Percentiles rank a stretch among this genome's conserved stretches.
Conservation (phyloP, 2,329 filamentous ascomycete genomes). For the Cladosporium sp. region DNA sequence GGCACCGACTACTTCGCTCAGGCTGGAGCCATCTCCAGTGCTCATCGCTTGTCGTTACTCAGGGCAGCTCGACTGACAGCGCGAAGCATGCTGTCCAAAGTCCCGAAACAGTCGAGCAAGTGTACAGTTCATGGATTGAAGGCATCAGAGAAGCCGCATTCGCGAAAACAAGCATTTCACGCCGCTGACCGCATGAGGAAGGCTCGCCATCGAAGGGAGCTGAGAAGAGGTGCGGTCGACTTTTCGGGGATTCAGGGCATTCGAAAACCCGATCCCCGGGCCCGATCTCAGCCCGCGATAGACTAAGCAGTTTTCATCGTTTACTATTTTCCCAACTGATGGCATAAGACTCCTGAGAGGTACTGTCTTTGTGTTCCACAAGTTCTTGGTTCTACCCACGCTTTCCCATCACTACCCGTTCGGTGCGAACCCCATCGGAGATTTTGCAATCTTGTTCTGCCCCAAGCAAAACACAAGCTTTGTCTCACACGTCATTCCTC, state of each 20-base stretch:
- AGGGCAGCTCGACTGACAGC: no score
- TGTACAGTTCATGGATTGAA: no score
- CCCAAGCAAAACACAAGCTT: slow-evolving; percentile 10
- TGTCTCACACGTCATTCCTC: slow-evolving; percentile 7
- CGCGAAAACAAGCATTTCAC: background rate
- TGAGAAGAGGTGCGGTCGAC: background rate
- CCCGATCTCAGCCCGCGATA: slow-evolving; percentile 2
- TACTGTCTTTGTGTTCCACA: no score
- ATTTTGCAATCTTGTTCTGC: background rate
- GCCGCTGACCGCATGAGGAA: background rate
- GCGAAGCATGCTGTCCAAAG: no score
- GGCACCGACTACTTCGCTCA: no score
- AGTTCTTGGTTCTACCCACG: no score
- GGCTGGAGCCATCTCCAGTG: no score
- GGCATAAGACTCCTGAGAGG: no score
- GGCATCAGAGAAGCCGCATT: background rate
- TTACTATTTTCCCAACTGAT: background rate
- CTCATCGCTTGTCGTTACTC: no score
- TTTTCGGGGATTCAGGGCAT: background rate
- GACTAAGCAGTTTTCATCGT: background rate
- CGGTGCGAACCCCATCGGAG: background rate
- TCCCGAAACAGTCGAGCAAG: no score
- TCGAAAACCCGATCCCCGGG: background rate
- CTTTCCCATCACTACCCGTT: no score
- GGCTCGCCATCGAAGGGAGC: background rate